phyloP scores from a whole-genome alignment of 192 early-diverging fungal genomes.

The Coemansia sp. region DNA sequence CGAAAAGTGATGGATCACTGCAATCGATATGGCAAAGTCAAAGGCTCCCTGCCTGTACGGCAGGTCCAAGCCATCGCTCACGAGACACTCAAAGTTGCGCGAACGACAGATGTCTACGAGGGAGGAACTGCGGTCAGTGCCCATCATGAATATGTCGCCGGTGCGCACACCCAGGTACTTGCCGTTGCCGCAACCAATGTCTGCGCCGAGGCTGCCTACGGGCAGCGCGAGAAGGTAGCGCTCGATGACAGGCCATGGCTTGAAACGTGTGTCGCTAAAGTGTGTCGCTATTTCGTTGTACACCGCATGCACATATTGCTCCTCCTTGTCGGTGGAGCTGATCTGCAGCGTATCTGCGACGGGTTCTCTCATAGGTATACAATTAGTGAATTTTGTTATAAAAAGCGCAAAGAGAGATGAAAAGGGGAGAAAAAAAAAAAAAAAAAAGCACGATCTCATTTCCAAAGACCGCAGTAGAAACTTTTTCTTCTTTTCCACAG shows the following conservation, averaged over 20 bases:
- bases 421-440: too few relatives aligned
- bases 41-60: slow-evolving; percentile 74
- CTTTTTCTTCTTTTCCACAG: not conserved
- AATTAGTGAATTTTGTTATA: not conserved
- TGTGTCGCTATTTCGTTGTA: slow-evolving; percentile 92
- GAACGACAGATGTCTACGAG: slow-evolving; percentile 74
- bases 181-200: slow-evolving; percentile 97
- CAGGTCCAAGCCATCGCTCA: slow-evolving; percentile 76
- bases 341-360: slow-evolving; percentile 38
- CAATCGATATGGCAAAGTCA: slow-evolving; percentile 95
- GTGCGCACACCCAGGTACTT: slow-evolving; percentile 93
- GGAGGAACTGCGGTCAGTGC: slow-evolving; percentile 82
- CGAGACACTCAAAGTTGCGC: slow-evolving; percentile 78
- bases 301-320: slow-evolving; percentile 84
- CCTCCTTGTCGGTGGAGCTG: slow-evolving; percentile 60
- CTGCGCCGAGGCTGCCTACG: slow-evolving; percentile 79
- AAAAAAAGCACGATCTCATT: not conserved
- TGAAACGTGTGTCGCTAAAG: slow-evolving; percentile 95
- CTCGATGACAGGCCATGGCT: slow-evolving; percentile 98
- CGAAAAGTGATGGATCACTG: slow-evolving; percentile 94
- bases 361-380: slow-evolving; percentile 31
- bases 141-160: slow-evolving; percentile 72
- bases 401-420: not conserved
- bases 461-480: not conserved
- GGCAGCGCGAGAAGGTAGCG: slow-evolving; percentile 67